Base-by-base conservation (phyloP, 2,329 filamentous ascomycete genomes). In the Hypoxylon rubiginosum region DNA sequence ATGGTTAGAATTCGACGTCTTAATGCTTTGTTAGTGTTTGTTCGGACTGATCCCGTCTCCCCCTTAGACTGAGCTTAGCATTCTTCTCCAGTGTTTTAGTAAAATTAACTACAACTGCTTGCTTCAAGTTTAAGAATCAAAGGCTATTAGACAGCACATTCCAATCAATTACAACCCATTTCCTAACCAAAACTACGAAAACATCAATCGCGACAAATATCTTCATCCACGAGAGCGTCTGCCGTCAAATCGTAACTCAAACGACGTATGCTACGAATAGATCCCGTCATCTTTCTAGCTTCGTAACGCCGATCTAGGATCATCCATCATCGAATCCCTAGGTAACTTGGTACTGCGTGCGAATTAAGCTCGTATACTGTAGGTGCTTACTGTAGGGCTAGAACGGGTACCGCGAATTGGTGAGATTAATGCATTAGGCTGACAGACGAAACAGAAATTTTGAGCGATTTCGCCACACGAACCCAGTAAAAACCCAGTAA, bases 391-490 rank as follows among this genome's bases (percentile, higher is more conserved):
- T 19, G 57, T 60, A 48, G 17, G 15, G 57, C 24, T 19, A 53
- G 46, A 26, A 17, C 24, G 15, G 15, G n/a, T 6, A 26, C 11
- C n/a, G 24, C 21, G 45, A 26, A 15, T 17, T 6, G 24, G 26
- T 11, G 46, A 26, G 13, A 36, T 36, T 36, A 36, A 36, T 36
- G 34, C 34, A 36, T 36, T 3, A 19, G 19, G 39, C 39, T 43
- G 39, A 43, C 39, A 43, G 39, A 45, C 34, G n/a, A n/a, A 8
- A n/a, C 30, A n/a, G n/a, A n/a, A 39, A 24, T 53, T 34, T 28
- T n/a, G 5, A 48, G 39, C 26, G 15, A 41, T 26, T 43, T 54
- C 52, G 58, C 58, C 58, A 61, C 58, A 46, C 50, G 34, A 55
- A 52, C 58, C 41, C 39, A 43, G n/a, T 43, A 9, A 43, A 43